Evolutionary conservation across 176 grass and related monocot genomes (phyloP), one percentile per base, ranked within the genome.

Genomic region (Metroxylon sagu): DNA sequence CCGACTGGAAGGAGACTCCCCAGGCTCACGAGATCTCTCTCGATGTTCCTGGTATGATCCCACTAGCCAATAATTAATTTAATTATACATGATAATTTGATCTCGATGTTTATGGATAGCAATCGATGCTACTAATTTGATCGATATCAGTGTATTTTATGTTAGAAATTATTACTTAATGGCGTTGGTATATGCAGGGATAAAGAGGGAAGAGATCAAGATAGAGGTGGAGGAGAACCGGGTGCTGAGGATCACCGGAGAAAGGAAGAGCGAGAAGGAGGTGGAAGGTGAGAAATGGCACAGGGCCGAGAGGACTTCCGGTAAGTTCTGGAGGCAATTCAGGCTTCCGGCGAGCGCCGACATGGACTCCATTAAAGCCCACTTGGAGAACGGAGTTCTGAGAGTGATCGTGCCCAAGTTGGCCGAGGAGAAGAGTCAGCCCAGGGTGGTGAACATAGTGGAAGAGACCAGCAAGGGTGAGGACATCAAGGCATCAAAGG

Each of bases 321-420:
- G 90, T 48, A 65, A 75, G 70, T 95, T 95, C 90, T 95, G 90
- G 90, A 86, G 90, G 21, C 86, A 86, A 62, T 81, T 95, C 71
- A 74, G 90, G 30, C 77, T 95, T 21, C 90, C 90, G 18, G 80
- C 90, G 55, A 95, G 87, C 66, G 83, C 73, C 5, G 83, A 95
- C 57, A 58, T 95, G 25, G 90, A 89, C 50, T 60, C 80, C 3
- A 59, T 87, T 29, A 64, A 68, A 14, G 86, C 86, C 4, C 65
- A 49, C 50, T 77, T 95, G 18, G 82, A 89, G 25, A 62, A 39
- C 28, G 90, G 90, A 16, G 80, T 87, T 17, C 85, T 95, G 56
- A 77, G 74, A 14, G 71, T 95, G 51, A 61, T 71, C 4, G 75
- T 90, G 19, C 14, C 23, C 14, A 95, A 95, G 78, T 62, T 95